Evolutionary conservation across 139 green algal genomes (phyloP).

Genomic region (Micromonas commoda): DNA sequence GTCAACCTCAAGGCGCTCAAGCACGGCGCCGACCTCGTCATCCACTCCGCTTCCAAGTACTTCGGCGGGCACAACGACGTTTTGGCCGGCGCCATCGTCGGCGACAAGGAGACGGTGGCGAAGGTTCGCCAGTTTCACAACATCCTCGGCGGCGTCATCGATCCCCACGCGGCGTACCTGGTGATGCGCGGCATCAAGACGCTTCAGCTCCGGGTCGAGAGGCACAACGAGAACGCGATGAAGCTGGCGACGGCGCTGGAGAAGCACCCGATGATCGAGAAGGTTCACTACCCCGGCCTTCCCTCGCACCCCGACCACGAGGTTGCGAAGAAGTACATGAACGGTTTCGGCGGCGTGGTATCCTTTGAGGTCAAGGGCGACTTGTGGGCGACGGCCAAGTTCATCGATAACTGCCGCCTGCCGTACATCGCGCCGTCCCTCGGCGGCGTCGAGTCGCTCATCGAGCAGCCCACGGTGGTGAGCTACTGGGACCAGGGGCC

Average conservation of each 20-base stretch:
- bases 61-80: constrained; percentile 98
- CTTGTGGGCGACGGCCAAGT: constrained; percentile 74
- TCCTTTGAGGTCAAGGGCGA: constrained; percentile 86
- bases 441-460: constrained; percentile 93
- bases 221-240: constrained; percentile 69
- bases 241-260: constrained; percentile 67
- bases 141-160: constrained; percentile 92
- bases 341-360: constrained; percentile 90
- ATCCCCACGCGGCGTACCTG: constrained; percentile 90
- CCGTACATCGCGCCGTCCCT: constrained; percentile 98
- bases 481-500: constrained; percentile 67
- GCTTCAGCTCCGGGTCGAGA: constrained; percentile 80
- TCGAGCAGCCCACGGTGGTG: constrained; percentile 97
- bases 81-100: constrained; percentile 78
- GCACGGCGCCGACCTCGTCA: constrained; percentile 93
- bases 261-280: constrained; percentile 70
- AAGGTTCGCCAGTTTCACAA: constrained; percentile 83
- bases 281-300: constrained; percentile 77
- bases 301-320: constrained; percentile 83
- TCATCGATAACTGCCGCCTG: constrained; percentile 85
- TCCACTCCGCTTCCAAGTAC: constrained; percentile 98
- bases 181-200: constrained; percentile 97
- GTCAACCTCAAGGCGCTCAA: constrained; percentile 75
- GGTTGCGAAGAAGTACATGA: constrained; percentile 87
- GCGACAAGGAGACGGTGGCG: constrained; percentile 67